Evolutionary conservation across 2,329 filamentous ascomycete genomes (phyloP).

Genomic region (Diaporthe capsici): DNA sequence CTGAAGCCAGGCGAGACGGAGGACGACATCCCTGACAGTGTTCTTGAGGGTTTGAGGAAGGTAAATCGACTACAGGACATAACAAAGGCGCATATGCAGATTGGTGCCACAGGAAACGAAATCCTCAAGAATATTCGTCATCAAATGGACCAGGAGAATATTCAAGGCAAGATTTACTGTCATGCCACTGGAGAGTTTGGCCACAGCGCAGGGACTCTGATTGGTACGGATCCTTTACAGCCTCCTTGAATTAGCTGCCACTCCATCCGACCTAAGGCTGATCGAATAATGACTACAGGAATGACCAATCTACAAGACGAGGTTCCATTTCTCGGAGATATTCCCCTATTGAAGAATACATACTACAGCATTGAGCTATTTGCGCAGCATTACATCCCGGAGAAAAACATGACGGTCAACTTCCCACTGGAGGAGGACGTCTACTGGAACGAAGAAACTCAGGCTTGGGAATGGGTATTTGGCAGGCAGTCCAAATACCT

Average conservation of each 20-base stretch:
- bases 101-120: constrained; percentile 60
- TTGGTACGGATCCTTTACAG: constrained; percentile 52
- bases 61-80: constrained; percentile 65
- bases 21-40: constrained; percentile 56
- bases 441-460: constrained; percentile 57
- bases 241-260: not conserved
- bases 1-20: constrained; percentile 58
- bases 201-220: constrained; percentile 62
- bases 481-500: constrained; percentile 62
- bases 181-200: constrained; percentile 67
- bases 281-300: constrained; percentile 48
- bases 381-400: constrained; percentile 62
- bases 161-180: constrained; percentile 63
- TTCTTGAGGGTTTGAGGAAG: constrained; percentile 59
- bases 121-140: constrained; percentile 56
- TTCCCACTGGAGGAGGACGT: constrained; percentile 66
- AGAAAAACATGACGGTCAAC: constrained; percentile 58
- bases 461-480: constrained; percentile 64
- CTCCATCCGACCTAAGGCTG: constrained; percentile 11
- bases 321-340: constrained; percentile 62
- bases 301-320: constrained; percentile 65
- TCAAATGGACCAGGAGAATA: constrained; percentile 59
- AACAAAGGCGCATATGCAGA: constrained; percentile 58
- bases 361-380: constrained; percentile 67
- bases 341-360: constrained; percentile 59